Evolutionary conservation across 768 basidiomycete genomes (phyloP), one percentile per base, ranked within the genome.

Genomic region (Kwoniella sp.): DNA sequence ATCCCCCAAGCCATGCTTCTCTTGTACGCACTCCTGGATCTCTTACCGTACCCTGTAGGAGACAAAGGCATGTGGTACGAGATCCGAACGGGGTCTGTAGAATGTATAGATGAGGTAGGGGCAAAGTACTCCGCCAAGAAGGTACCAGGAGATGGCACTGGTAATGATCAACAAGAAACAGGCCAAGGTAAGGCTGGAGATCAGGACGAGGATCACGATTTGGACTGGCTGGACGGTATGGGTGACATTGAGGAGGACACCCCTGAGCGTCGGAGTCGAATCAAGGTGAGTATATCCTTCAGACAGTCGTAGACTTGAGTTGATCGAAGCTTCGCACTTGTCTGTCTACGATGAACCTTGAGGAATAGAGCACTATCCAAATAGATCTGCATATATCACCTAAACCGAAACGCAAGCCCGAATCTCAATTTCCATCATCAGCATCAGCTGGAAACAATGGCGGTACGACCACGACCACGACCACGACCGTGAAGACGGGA

Each of bases 1-100:
- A 80, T 81, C 12, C 80, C 80, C 1, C 80, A 80, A 52, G 64
- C 71, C 12, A 52, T 81, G 13, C 62, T 76, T 1, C 68, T 81
- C 4, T 65, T 81, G 10, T 73, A 80, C 59, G 69, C 80, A 5
- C 52, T 81, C 6, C 58, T 79, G n/a, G 76, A 80, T 51, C 68
- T 79, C 27, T 64, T 81, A 24, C 80, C 80, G 1, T 81, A 72
- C 63, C 78, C 79, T 0, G 54, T 44, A 27, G 60, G 70, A 6
- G 65, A 68, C 3, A 55, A 64, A 44, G 74, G 72, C 19, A 67
- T 81, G 44, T 69, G 73, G 67, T 73, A 81, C 56, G 78, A 80
- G 71, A 71, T 81, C 48, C 57, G 63, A 1, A 79, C 78, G 21
- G 70, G 68, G 2, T 76, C 69, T 21, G 72, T 68, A 2, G 76